phyloP scores from a whole-genome alignment of 345 rosid genomes.

The Clarkia xantiana region DNA sequence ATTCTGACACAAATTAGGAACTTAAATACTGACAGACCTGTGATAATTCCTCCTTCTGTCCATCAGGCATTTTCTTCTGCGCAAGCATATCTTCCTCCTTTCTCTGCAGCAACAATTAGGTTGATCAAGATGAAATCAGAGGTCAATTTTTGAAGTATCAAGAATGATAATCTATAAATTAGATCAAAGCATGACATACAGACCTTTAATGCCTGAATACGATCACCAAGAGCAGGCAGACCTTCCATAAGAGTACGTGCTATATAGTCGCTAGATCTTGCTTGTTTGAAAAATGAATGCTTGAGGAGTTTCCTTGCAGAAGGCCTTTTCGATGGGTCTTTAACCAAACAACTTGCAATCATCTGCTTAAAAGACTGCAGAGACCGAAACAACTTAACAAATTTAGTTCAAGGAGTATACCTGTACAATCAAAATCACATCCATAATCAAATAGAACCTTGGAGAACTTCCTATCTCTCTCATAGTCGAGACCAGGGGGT shows the following conservation, averaged over 20 bases:
- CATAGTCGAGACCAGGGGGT: constrained; percentile 94
- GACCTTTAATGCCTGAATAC: constrained; percentile 83
- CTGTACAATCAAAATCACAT: constrained; percentile 4
- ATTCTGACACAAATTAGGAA: too few relatives aligned
- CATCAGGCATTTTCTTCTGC: constrained; percentile 96
- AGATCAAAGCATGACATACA: background rate
- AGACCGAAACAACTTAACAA: constrained; percentile 7
- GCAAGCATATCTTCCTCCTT: constrained; percentile 99
- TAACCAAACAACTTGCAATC: constrained; percentile 97
- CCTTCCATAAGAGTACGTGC: constrained; percentile 71
- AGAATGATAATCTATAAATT: background rate
- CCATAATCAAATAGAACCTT: constrained; percentile 36
- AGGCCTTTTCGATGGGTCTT: constrained; percentile 94
- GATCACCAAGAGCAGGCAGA: constrained; percentile 85
- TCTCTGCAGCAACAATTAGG: constrained; percentile 31
- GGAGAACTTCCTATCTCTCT: constrained; percentile 87
- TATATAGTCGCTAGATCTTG: constrained; percentile 77
- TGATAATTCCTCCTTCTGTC: constrained; percentile 81
- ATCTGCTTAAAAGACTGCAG: constrained; percentile 94
- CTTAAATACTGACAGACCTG: constrained; percentile 33
- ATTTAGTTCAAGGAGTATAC: constrained; percentile 3
- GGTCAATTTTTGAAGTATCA: background rate
- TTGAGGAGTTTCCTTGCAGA: constrained; percentile 66
- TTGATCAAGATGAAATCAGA: constrained; percentile 2
- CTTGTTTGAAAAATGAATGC: constrained; percentile 98